Evolutionary conservation across 2,329 filamentous ascomycete species (phyloP).

Genomic region (Hypoxylon rubiginosum): DNA sequence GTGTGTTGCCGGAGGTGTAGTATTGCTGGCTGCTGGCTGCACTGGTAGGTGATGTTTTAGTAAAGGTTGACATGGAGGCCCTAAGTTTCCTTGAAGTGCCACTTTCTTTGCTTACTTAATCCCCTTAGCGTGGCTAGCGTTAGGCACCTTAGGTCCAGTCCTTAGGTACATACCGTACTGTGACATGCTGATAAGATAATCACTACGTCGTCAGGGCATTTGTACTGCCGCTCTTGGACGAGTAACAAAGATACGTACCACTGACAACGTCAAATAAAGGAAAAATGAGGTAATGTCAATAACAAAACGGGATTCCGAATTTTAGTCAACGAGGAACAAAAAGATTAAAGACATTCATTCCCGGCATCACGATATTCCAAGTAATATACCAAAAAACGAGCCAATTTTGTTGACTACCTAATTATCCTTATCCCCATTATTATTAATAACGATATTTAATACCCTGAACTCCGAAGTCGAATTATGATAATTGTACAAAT

Average conservation of each 20-base stretch:
- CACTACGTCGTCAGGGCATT: constrained; percentile 6
- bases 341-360: neutral
- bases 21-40: constrained; percentile 15
- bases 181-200: constrained; percentile 40
- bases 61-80: constrained; percentile 43
- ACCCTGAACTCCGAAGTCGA: constrained; percentile 19
- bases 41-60: constrained; percentile 45
- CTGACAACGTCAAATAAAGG: constrained; percentile 7
- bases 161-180: neutral
- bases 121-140: neutral
- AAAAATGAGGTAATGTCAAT: constrained; percentile 25
- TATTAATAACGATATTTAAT: constrained; percentile 25
- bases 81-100: constrained; percentile 40
- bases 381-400: neutral
- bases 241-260: constrained; percentile 3
- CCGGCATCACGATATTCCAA: neutral
- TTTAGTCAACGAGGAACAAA: neutral
- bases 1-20: constrained; percentile 23
- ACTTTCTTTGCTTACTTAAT: constrained; percentile 48
- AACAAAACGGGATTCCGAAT: constrained; percentile 3
- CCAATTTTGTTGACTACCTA: constrained; percentile 41
- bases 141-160: neutral
- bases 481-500: constrained; percentile 39
- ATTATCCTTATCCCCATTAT: constrained; percentile 20
- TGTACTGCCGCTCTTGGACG: neutral